Percentiles rank a stretch among this genome's conserved stretches.
Evolutionary conservation across 495 filamentous ascomycete species (phyloP).

Genomic region (Amorphotheca resinae): DNA sequence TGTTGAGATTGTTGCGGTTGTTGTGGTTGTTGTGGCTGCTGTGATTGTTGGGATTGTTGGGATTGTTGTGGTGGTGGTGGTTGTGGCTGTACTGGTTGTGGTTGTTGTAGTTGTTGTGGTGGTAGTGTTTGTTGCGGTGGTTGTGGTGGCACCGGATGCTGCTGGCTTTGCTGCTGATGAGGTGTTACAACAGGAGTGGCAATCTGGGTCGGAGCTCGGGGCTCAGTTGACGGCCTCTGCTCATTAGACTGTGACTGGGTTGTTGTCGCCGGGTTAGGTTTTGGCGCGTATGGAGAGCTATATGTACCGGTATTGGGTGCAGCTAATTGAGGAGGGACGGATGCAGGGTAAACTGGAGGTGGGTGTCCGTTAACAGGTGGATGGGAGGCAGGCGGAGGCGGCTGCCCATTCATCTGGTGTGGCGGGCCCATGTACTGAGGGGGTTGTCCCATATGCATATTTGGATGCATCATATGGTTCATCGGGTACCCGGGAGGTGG

Average conservation of each 20-base stretch:
- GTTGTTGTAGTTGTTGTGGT: not conserved
- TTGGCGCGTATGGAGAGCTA: slow-evolving; percentile 23
- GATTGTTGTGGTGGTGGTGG: not conserved
- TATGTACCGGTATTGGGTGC: slow-evolving; percentile 9
- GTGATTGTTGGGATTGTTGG: not conserved
- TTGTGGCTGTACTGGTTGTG: slow-evolving; percentile 4
- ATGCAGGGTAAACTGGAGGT: slow-evolving; percentile 4
- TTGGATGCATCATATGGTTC: slow-evolving; percentile 5
- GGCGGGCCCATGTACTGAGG: slow-evolving; percentile 12
- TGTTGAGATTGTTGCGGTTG: not conserved
- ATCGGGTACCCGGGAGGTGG: slow-evolving; percentile 14
- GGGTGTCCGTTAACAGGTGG: not conserved
- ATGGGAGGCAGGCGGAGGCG: slow-evolving; percentile 2
- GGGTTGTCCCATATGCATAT: slow-evolving; percentile 11
- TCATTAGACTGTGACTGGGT: slow-evolving; percentile 3
- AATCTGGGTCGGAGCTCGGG: not conserved
- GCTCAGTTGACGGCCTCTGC: not conserved
- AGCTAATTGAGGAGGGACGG: slow-evolving; percentile 12
- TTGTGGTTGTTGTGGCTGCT: not conserved
- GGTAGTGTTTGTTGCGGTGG: not conserved
- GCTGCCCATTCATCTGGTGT: slow-evolving; percentile 11
- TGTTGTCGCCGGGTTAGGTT: slow-evolving; percentile 1
- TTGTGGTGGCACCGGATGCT: not conserved
- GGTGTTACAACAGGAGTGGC: not conserved
- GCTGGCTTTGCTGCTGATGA: not conserved